Conservation (phyloP, 2,329 filamentous ascomycete species). For the Colletotrichum magnum region DNA sequence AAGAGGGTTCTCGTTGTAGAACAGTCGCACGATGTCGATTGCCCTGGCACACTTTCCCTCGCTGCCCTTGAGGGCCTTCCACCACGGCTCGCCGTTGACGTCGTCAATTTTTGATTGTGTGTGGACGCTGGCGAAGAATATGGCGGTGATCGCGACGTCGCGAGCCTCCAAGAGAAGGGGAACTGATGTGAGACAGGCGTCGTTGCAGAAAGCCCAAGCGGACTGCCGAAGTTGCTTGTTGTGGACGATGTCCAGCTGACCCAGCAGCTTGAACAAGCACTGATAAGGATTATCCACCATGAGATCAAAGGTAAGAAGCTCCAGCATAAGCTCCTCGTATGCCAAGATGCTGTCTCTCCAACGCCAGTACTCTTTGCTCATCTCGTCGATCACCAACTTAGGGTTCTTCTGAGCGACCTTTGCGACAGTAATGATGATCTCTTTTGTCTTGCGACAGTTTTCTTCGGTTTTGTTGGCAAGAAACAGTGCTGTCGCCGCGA, state of each 20-base stretch:
- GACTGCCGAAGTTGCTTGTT: conserved; percentile 87
- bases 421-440: conserved; percentile 93
- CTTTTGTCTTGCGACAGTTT: conserved; percentile 95
- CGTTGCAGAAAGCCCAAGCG: conserved; percentile 95
- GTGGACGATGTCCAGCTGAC: conserved; percentile 79
- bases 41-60: conserved; percentile 79
- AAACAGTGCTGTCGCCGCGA: conserved; percentile 92
- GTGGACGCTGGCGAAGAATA: conserved; percentile 89
- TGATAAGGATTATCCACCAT: conserved; percentile 91
- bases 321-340: conserved; percentile 93
- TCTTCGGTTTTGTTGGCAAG: conserved; percentile 98
- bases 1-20: conserved; percentile 75
- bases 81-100: conserved; percentile 85
- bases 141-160: conserved; percentile 85
- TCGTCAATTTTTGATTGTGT: conserved; percentile 83
- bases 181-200: conserved; percentile 86
- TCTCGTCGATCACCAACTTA: conserved; percentile 91
- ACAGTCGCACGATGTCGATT: conserved; percentile 81
- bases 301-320: conserved; percentile 93
- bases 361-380: conserved; percentile 98
- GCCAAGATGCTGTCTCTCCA: conserved; percentile 96
- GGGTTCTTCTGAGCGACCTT: conserved; percentile 96
- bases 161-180: conserved; percentile 85
- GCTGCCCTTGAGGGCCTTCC: conserved; percentile 82
- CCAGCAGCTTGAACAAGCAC: conserved; percentile 84